These are phyloP conservation scores for Sclerotinia nivalis DNA, from an alignment of 2,329 filamentous ascomycete genomes.

Conservation along the genomic window DNA sequence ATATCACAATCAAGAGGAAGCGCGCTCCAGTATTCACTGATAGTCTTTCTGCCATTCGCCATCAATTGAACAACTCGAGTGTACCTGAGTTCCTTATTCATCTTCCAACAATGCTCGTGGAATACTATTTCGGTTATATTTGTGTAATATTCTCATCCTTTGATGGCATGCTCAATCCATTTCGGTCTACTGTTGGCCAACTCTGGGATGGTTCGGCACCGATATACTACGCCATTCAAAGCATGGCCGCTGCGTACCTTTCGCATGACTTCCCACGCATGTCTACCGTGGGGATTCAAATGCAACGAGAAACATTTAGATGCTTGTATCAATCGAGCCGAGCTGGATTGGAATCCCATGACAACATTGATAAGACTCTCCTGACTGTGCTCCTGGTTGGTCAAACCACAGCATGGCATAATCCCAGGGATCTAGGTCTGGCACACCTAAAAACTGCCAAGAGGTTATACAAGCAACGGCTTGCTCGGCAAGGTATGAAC, in stretches of 20 bases:
- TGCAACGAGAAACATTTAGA: conserved; percentile 46
- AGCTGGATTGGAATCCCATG: conserved; percentile 50
- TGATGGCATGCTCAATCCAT: conserved; percentile 62
- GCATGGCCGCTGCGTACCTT: conserved; percentile 63
- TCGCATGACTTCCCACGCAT: conserved; percentile 58
- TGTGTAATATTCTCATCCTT: conserved; percentile 64
- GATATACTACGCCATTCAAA: conserved; percentile 62
- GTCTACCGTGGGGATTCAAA: conserved; percentile 50
- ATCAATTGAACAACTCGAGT: conserved; percentile 35
- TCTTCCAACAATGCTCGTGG: conserved; percentile 55
- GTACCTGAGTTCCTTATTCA: conserved; percentile 37
- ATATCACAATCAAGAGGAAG: neutral
- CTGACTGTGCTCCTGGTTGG: conserved; percentile 60
- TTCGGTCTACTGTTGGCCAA: conserved; percentile 57
- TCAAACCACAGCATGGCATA: conserved; percentile 61
- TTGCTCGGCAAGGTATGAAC: conserved; percentile 29
- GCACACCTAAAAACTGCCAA: conserved; percentile 39
- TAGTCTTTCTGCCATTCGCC: conserved; percentile 36
- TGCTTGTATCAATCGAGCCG: conserved; percentile 49
- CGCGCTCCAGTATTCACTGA: conserved; percentile 25
- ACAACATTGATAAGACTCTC: conserved; percentile 55
- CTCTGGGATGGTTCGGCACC: conserved; percentile 59
- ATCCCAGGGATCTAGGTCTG: conserved; percentile 53
- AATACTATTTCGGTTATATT: conserved; percentile 65
- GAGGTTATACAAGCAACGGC: conserved; percentile 32